Evolutionary conservation across 1,284 basidiomycete species (phyloP).

Genomic region (Veloporphyrellus conicus): DNA sequence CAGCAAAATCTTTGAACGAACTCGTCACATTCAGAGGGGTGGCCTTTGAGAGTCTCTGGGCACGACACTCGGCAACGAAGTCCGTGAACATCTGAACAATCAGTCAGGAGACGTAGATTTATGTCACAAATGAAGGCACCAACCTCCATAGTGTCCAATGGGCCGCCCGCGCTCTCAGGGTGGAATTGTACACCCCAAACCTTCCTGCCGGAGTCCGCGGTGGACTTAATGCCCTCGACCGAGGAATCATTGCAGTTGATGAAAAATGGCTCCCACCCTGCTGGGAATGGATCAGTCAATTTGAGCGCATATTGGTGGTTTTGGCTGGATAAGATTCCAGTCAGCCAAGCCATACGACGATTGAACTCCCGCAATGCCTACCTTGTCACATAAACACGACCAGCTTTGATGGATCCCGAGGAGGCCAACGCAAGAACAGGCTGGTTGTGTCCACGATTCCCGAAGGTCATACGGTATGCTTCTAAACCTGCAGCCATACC

Average conservation of each 20-base stretch:
- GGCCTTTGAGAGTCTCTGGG: conserved; percentile 41
- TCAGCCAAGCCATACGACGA: conserved; percentile 6
- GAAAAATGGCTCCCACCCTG: conserved; percentile 95
- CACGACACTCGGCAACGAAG: conserved; percentile 77
- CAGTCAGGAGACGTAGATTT: not conserved
- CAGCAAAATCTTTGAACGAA: conserved; percentile 3
- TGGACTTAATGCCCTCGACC: conserved; percentile 96
- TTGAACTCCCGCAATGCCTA: conserved; percentile 27
- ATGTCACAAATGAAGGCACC: conserved; percentile 14
- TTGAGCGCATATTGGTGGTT: conserved; percentile 95
- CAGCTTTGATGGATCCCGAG: conserved; percentile 88
- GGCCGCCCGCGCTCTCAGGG: conserved; percentile 89
- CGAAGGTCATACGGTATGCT: conserved; percentile 96
- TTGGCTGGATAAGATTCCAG: conserved; percentile 50
- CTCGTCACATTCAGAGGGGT: conserved; percentile 6
- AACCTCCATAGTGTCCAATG: conserved; percentile 90
- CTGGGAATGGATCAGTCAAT: conserved; percentile 88
- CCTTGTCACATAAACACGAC: conserved; percentile 96
- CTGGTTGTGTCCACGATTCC: conserved; percentile 99
- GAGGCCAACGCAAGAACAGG: conserved; percentile 91
- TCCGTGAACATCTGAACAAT: conserved; percentile 81
- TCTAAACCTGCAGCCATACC: conserved; percentile 96
- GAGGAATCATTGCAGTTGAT: conserved; percentile 97
- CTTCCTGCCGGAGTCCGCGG: conserved; percentile 77
- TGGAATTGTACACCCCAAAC: conserved; percentile 98